Evolutionary conservation across 2,329 filamentous ascomycete genomes (phyloP), one percentile per base, ranked within the genome.

Genomic region (Aspergillus versicolor): DNA sequence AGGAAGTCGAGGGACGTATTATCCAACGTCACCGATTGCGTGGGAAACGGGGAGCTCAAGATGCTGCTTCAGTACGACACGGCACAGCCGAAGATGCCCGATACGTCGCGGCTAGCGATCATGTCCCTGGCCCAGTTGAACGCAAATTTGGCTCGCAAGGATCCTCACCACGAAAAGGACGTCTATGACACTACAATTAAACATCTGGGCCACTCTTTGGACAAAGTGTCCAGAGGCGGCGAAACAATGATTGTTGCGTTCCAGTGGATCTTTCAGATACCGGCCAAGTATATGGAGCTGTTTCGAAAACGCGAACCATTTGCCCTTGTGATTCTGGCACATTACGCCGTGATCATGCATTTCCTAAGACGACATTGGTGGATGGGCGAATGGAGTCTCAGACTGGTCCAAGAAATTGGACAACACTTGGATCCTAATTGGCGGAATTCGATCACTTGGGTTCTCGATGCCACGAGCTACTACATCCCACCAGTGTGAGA

Each of bases 311-410:
- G 72, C 17, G 63, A 66, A 17, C 75, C 77, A 0, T 75, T 79
- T 56, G 75, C 77, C 1, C 60, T 80, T 9, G 70, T 76, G 13
- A 67, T 80, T 15, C 66, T 79, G 4, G 76, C 75, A 2, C 73
- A 80, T 58, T 80, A 75, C 58, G 73, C 73, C 0, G 73, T 80
- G 8, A 56, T 77, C 3, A 76, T 89, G 46, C 86, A 86, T 66
- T 80, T 81, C 34, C 77, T 88, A 60, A 82, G 87, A 59, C 71
- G 78, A 15, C 76, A 86, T 15, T 91, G 88, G 88, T 91, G 88
- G 88, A 75, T 90, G 27, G 80, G 85, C 19, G 86, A 87, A 40
- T 86, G 88, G 65, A 82, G 86, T 7, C 81, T 82, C 15, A 81
- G 84, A 54, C 84, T 90, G 64, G 83, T 90, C 15, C 82, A 84